phyloP scores from a whole-genome alignment of 2,329 filamentous ascomycete species.

The Aspergillus sp. region DNA sequence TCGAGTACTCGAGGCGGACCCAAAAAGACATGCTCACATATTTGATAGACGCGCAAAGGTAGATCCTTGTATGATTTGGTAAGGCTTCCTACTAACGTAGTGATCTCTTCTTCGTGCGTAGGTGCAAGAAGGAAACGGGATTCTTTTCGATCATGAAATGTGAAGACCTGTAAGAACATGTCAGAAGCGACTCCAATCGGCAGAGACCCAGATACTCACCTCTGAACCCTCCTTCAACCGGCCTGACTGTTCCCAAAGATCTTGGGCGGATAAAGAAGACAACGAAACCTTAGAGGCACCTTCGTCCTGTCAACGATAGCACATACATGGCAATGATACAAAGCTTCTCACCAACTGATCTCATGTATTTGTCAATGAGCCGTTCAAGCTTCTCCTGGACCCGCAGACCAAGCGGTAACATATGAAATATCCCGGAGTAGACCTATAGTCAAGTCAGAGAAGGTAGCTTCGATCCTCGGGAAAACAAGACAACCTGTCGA shows the following conservation, averaged over 20 bases:
- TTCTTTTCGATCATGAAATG: constrained; percentile 69
- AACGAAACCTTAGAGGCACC: constrained; percentile 74
- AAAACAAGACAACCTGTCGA: constrained; percentile 50
- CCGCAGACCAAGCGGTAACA: constrained; percentile 75
- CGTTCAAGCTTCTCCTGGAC: constrained; percentile 82
- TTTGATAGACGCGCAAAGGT: constrained; percentile 83
- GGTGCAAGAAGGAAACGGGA: constrained; percentile 70
- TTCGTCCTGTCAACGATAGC: constrained; percentile 17
- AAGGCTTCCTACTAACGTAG: constrained; percentile 62
- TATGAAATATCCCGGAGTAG: constrained; percentile 84
- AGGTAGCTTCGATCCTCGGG: neutral
- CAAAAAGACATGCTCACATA: constrained; percentile 49
- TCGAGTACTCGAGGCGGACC: neutral
- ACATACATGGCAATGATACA: constrained; percentile 1
- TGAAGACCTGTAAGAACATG: constrained; percentile 57
- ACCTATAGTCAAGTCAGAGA: constrained; percentile 43
- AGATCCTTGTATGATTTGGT: constrained; percentile 78
- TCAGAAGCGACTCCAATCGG: no score
- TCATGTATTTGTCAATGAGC: constrained; percentile 86
- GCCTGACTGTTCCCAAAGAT: constrained; percentile 76
- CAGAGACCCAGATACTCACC: constrained; percentile 36
- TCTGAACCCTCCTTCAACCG: constrained; percentile 70
- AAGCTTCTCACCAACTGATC: constrained; percentile 49
- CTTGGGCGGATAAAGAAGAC: constrained; percentile 77
- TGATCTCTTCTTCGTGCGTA: constrained; percentile 97